Base-by-base conservation (phyloP, 306 rosid genomes). In the Leucaena leucocephala region DNA sequence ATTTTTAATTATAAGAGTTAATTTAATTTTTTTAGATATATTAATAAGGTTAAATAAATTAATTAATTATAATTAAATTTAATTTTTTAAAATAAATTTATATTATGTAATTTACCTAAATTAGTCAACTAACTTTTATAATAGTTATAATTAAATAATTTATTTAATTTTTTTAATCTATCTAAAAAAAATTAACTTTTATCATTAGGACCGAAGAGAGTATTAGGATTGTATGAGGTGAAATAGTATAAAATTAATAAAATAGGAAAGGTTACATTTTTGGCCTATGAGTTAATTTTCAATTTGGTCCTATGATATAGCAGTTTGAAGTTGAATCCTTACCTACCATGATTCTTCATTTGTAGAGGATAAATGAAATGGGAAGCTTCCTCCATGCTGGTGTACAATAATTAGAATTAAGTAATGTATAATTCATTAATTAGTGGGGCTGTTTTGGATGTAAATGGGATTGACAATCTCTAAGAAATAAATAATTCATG, bases 261-360 rank as follows among this genome's bases (percentile, higher is more conserved):
- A 27, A 27, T 19, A 7, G 62, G 62, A 13, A n/a, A 55, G 62
- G 13, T 8, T 11, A 55, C 34, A 19, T 55, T 55, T 19, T 19
- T 3, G 62, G 13, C 62, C 11, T 55, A n/a, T 15, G 14, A 50
- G 8, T 50, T 6, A 8, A 55, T 55, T 7, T n/a, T 55, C 34
- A 19, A 55, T 55, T 8, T 55, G 34, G 27, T 6, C 33, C 34
- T 19, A 3, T n/a, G 7, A 3, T 19, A 2, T 55, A 55, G 13
- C 12, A 19, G 34, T 19, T n/a, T 55, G 62, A 55, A 55, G 62
- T 0, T n/a, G 62, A 55, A 55, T 55, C 62, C 62, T 19, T 59
- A 59, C 66, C 66, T 22, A 59, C 66, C 38, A 59, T 34, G 66
- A 27, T 59, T 22, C 38, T 59, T 22, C 66, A 59, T 59, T 59